phyloP scores from a whole-genome alignment of 2,329 filamentous ascomycete species.

The Phialophora chinensis region DNA sequence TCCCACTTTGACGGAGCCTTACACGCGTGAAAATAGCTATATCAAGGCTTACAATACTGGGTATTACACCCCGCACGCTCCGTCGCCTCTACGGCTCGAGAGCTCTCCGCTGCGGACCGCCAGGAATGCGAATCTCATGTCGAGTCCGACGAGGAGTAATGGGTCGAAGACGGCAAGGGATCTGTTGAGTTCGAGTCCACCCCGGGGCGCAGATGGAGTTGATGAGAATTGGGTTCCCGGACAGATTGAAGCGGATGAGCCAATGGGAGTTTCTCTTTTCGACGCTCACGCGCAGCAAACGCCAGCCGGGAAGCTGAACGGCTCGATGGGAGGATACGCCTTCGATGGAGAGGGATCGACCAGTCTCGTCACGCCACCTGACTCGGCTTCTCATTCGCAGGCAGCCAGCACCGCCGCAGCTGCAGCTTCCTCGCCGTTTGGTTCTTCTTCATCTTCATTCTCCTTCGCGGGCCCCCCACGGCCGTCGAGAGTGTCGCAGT shows the following conservation, averaged over 20 bases:
- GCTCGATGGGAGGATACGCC: background rate
- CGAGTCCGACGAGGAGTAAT: constrained; percentile 8
- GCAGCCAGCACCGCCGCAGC: background rate
- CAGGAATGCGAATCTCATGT: constrained; percentile 38
- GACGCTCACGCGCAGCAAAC: constrained; percentile 3
- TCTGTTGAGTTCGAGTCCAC: constrained; percentile 25
- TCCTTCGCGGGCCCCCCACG: constrained; percentile 15
- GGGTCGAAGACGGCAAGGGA: background rate
- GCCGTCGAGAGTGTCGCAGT: constrained; percentile 17
- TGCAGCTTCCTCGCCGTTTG: background rate
- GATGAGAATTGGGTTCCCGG: constrained; percentile 3
- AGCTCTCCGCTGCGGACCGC: constrained; percentile 36
- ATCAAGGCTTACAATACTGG: background rate
- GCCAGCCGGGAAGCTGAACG: constrained; percentile 14
- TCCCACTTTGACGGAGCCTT: background rate
- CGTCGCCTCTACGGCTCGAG: constrained; percentile 6
- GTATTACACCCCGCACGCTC: constrained; percentile 24
- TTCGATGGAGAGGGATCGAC: background rate
- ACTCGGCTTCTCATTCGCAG: constrained; percentile 16
- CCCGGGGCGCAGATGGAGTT: constrained; percentile 10
- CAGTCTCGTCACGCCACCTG: constrained; percentile 22
- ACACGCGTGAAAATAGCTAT: constrained; percentile 10
- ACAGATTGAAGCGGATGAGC: background rate
- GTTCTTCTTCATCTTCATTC: constrained; percentile 9
- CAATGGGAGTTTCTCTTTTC: background rate